These are phyloP conservation scores for Geranomyces variabilis DNA, from an alignment of 192 early-diverging fungal genomes.

Conservation along the genomic window DNA sequence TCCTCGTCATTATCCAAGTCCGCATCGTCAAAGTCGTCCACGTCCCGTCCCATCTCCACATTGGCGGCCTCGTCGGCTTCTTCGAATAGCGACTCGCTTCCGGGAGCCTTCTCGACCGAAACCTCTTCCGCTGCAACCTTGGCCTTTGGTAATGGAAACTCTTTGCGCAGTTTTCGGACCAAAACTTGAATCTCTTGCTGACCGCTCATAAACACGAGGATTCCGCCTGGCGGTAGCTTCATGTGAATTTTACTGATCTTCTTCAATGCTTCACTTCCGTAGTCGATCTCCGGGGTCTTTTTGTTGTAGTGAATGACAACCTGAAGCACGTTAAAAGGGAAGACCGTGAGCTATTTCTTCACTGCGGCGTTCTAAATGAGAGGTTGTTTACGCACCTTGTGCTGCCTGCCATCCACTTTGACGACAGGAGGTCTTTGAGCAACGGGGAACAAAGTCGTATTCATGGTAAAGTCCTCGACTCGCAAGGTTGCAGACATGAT, in stretches of 20 bases:
- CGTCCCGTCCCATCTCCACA: conserved; percentile 53
- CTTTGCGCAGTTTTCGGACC: conserved; percentile 73
- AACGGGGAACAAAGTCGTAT: conserved; percentile 73
- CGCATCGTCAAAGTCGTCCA: conserved; percentile 62
- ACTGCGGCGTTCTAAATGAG: too few relatives aligned
- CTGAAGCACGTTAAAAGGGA: conserved; percentile 31
- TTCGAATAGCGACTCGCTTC: conserved; percentile 29
- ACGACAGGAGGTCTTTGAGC: conserved; percentile 74
- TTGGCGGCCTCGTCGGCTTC: conserved; percentile 43
- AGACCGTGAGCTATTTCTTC: conserved; percentile 7
- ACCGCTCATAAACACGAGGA: conserved; percentile 94
- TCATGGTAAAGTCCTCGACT: conserved; percentile 94
- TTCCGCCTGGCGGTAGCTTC: conserved; percentile 88
- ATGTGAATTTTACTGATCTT: conserved; percentile 95
- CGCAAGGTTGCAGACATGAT: conserved; percentile 99
- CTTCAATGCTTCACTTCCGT: conserved; percentile 83
- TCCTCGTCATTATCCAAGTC: conserved; percentile 53
- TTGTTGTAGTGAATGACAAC: conserved; percentile 91
- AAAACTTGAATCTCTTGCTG: conserved; percentile 88
- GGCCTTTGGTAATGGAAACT: conserved; percentile 59
- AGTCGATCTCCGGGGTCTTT: conserved; percentile 83
- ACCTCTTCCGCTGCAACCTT: conserved; percentile 29
- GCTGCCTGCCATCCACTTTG: conserved; percentile 90
- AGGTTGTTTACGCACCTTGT: conserved; percentile 57
- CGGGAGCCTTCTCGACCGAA: conserved; percentile 10